phyloP scores from a whole-genome alignment of 768 basidiomycete genomes.

The Holtermannia corniformis region DNA sequence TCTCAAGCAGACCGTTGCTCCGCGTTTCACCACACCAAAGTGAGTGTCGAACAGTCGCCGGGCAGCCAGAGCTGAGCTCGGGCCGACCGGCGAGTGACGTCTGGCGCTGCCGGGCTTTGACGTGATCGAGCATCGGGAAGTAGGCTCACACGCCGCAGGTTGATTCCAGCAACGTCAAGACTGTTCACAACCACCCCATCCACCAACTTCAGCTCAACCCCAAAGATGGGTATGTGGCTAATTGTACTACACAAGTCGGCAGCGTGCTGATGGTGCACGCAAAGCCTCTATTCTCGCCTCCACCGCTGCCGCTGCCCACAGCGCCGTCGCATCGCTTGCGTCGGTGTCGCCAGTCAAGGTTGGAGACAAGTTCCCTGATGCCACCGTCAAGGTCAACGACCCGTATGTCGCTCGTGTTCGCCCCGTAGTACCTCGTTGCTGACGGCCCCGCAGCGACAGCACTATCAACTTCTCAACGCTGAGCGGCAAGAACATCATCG shows the following conservation, averaged over 20 bases:
- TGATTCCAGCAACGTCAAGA: neutral
- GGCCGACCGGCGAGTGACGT: no score
- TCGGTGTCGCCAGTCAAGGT: conserved; percentile 45
- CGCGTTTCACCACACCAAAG: neutral
- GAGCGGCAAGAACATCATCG: conserved; percentile 39
- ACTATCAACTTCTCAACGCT: conserved; percentile 37
- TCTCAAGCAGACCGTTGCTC: neutral
- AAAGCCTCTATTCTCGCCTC: conserved; percentile 46
- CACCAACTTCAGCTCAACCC: neutral
- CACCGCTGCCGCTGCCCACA: conserved; percentile 52
- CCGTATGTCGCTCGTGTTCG: conserved; percentile 36
- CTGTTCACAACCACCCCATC: neutral
- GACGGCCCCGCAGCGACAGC: conserved; percentile 11
- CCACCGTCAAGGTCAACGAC: conserved; percentile 54
- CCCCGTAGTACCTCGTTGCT: conserved; percentile 37
- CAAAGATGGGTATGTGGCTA: neutral
- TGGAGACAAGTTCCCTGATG: conserved; percentile 49
- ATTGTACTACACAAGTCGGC: neutral
- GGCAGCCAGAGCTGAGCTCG: no score
- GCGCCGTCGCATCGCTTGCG: conserved; percentile 49
- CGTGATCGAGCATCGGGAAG: neutral
- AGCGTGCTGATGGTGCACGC: neutral
- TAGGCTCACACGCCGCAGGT: neutral
- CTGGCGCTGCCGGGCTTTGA: neutral
- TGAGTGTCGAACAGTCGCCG: neutral